Base-by-base conservation (phyloP, 495 filamentous ascomycete species). In the Penicillium steckii region DNA sequence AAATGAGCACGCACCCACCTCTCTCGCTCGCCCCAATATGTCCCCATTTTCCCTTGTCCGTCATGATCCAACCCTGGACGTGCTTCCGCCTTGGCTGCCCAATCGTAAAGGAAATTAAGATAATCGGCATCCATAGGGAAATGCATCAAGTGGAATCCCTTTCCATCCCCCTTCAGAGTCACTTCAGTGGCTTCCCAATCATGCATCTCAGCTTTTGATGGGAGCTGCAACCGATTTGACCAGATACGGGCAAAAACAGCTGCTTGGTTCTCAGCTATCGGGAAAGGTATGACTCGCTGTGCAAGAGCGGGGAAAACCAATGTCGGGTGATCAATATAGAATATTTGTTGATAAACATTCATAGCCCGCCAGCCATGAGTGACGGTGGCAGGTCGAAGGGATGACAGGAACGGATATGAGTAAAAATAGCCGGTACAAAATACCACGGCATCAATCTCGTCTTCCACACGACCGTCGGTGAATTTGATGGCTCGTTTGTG, bases 211-310 rank as follows among this genome's bases (percentile, higher is more conserved):
- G 65, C 61, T 10, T 53, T 58, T 0, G 78, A 56, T 0, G 92
- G 93, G 8, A 95, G 71, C 0, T 56, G 56, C 2, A 96, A 74
- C 0, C 83, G 69, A 24, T 82, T 81, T 0, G 87, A 80, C 82
- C 85, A 95, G 2, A 90, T 79, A 4, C 90, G 80, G 10, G 90
- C 83, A 48, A 96, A 78, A 2, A 88, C 77, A 8, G 89, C 84
- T 3, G 82, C 85, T 63, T 96, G 92, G n/a, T 78, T 81, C 62
- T 96, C 89, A 1, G 84, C 74, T 5, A 91, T 59, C 3, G 88
- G 85, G 60, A 96, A 96, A 2, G 93, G 92, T 21, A 95, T 85
- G 9, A 95, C 82, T 53, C 88, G 86, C 53, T 90, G 86, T 3
- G 85, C 82, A 18, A 97, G 70, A 0, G 80, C 86, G 0, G 87